phyloP scores from a whole-genome alignment of 2,329 filamentous ascomycete genomes.

The Endocalyx cinctus region DNA sequence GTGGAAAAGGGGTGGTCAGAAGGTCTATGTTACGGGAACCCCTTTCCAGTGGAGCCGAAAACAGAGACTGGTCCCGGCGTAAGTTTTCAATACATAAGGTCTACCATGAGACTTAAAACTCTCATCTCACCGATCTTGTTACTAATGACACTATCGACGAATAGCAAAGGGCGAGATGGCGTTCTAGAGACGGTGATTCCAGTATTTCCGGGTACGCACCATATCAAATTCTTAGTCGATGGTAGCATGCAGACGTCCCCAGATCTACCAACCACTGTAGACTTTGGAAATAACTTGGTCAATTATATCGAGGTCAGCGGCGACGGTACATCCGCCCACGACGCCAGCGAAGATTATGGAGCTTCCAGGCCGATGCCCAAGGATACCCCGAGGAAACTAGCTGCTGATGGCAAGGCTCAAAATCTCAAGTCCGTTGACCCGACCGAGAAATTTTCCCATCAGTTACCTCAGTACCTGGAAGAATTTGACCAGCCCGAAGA shows the following conservation, averaged over 20 bases:
- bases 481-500: slow-evolving; percentile 87
- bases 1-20: slow-evolving; percentile 79
- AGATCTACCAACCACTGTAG: slow-evolving; percentile 86
- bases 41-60: slow-evolving; percentile 98
- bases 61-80: slow-evolving; percentile 81
- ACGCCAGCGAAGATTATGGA: slow-evolving; percentile 24
- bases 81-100: slow-evolving; percentile 40
- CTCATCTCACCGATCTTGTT: too few relatives aligned
- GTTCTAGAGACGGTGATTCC: slow-evolving; percentile 74
- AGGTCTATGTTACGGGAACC: slow-evolving; percentile 93
- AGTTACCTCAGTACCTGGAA: slow-evolving; percentile 78
- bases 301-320: slow-evolving; percentile 95
- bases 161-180: slow-evolving; percentile 52
- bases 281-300: slow-evolving; percentile 95
- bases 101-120: background rate
- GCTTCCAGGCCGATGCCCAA: slow-evolving; percentile 29
- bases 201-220: slow-evolving; percentile 89
- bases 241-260: slow-evolving; percentile 87
- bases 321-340: slow-evolving; percentile 25
- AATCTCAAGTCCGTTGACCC: slow-evolving; percentile 54
- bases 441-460: slow-evolving; percentile 59
- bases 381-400: slow-evolving; percentile 45
- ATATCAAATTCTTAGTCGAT: slow-evolving; percentile 94
- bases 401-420: too few relatives aligned
- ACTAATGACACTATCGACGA: too few relatives aligned